Evolutionary conservation across 169 alveolate genomes (phyloP).

Genomic region (Plasmodium adleri): DNA sequence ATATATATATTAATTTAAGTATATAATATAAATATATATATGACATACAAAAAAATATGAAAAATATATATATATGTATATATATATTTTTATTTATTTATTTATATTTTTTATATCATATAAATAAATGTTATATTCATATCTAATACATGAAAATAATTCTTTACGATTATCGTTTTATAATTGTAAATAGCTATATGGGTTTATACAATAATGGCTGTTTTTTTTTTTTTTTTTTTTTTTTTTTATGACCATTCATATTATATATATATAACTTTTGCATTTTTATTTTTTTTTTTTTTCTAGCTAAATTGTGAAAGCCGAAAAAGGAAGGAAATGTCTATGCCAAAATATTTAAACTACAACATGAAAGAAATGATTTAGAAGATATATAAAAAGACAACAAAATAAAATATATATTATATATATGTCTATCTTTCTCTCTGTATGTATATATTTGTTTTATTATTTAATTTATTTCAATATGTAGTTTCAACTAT

Average conservation of each 20-base stretch:
- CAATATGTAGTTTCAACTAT: too few species aligned
- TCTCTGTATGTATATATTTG: background rate
- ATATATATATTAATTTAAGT: background rate
- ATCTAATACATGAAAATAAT: too few species aligned
- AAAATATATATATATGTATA: too few species aligned
- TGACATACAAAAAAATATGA: background rate
- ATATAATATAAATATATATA: background rate
- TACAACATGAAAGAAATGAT: slow-evolving; percentile 18
- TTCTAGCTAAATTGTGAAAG: slow-evolving; percentile 48
- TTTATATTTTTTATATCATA: too few species aligned
- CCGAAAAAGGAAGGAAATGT: slow-evolving; percentile 52
- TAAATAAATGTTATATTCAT: too few species aligned
- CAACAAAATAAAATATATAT: background rate
- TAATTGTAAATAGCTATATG: too few species aligned
- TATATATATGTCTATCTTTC: background rate
- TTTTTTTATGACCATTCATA: background rate
- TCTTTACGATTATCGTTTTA: too few species aligned
- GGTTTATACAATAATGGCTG: background rate
- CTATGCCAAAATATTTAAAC: slow-evolving; percentile 14
- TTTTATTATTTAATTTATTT: background rate
- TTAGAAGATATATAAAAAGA: slow-evolving; percentile 6
- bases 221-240: background rate
- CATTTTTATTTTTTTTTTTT: slow-evolving; percentile 2
- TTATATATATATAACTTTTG: background rate
- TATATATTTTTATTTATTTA: too few species aligned